A percentile compares a stretch with the other conserved stretches of the same genome.
phyloP scores from a whole-genome alignment of 2,329 filamentous ascomycete genomes.

The Ustulina deusta region DNA sequence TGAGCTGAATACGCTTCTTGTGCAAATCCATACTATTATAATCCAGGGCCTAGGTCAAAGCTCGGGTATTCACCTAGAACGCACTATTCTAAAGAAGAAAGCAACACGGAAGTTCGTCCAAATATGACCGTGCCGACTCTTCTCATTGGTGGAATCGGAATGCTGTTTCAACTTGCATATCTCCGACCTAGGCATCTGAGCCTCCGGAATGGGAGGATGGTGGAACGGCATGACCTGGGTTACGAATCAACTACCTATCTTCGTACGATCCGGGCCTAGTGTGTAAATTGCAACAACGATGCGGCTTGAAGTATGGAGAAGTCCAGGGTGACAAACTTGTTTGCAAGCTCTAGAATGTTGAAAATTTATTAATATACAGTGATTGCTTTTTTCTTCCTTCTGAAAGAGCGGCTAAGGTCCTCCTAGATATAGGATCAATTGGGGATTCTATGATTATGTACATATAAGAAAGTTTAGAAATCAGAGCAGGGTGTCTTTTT shows the following conservation, averaged over 20 bases:
- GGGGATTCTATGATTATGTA: neutral
- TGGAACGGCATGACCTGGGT: conserved; percentile 12
- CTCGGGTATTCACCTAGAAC: neutral
- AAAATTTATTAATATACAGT: conserved; percentile 22
- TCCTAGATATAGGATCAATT: conserved; percentile 12
- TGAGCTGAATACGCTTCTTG: neutral
- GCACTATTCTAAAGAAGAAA: conserved; percentile 11
- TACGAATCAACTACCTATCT: conserved; percentile 9
- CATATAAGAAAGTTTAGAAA: neutral
- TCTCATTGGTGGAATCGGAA: conserved; percentile 38
- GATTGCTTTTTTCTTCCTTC: neutral
- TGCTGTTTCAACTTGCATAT: conserved; percentile 18
- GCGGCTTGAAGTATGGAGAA: neutral
- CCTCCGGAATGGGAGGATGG: conserved; percentile 29
- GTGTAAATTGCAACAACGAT: neutral
- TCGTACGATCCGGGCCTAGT: neutral
- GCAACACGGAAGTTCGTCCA: conserved; percentile 14
- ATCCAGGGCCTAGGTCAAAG: neutral
- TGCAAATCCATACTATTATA: conserved; percentile 9
- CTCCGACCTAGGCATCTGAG: conserved; percentile 18
- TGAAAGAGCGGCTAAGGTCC: neutral
- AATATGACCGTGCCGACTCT: neutral
- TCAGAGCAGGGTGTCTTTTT: conserved; percentile 10
- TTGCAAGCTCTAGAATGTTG: neutral
- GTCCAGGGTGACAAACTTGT: neutral